Conservation (phyloP, 1,284 basidiomycete genomes). For the Cutaneotrichosporon spelunceum region DNA sequence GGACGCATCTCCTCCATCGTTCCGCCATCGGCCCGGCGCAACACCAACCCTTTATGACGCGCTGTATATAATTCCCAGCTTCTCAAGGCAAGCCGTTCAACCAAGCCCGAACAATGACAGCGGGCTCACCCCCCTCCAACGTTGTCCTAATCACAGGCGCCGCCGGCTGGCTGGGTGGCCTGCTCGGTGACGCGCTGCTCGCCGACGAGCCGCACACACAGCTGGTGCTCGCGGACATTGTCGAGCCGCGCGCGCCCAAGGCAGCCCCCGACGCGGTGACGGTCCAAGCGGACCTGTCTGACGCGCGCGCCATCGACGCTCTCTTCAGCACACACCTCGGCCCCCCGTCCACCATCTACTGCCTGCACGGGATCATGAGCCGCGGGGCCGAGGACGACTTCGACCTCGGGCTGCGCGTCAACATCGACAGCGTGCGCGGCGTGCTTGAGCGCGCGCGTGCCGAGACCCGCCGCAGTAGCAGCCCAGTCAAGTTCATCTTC, state of each 20-base stretch:
- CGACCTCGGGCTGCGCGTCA: conserved; percentile 62
- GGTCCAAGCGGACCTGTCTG: conserved; percentile 58
- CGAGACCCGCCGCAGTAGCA: conserved; percentile 19
- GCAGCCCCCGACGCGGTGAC: conserved; percentile 49
- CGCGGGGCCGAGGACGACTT: conserved; percentile 63
- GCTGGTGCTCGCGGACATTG: conserved; percentile 50
- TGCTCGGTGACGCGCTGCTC: conserved; percentile 43
- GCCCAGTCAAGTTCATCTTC: conserved; percentile 60
- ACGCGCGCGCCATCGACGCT: conserved; percentile 52
- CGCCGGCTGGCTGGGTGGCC: conserved; percentile 46
- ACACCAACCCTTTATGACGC: no score
- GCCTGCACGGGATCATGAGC: conserved; percentile 64
- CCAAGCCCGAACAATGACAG: conserved; percentile 17
- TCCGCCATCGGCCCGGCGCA: background rate
- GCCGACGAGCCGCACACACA: conserved; percentile 39
- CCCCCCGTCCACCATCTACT: conserved; percentile 53
- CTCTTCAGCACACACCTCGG: conserved; percentile 50
- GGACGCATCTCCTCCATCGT: background rate
- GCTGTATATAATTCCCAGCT: background rate
- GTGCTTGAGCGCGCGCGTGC: conserved; percentile 56
- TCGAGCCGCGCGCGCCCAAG: conserved; percentile 56
- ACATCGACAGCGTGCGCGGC: conserved; percentile 60
- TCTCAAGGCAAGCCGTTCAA: background rate
- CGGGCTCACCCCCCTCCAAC: conserved; percentile 22
- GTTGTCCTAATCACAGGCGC: conserved; percentile 46